These are phyloP conservation scores for Sphenostylis stenocarpa DNA, from an alignment of 306 rosid species.

Conservation along the genomic window DNA sequence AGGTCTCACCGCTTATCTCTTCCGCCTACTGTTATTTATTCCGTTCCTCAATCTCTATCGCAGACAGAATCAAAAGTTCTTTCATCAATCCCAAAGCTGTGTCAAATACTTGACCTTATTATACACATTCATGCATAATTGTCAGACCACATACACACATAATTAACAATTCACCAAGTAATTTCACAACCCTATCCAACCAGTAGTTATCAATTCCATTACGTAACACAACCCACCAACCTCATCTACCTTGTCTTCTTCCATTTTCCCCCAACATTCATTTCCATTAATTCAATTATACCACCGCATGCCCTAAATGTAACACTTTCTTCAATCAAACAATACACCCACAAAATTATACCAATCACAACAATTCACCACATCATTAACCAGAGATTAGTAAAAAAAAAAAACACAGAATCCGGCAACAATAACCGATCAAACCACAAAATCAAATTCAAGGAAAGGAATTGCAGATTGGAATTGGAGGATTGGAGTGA, in stretches of 20 bases:
- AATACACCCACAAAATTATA: background rate
- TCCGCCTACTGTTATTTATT: conserved; percentile 22
- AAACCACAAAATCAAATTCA: too few relatives aligned
- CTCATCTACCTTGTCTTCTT: conserved; percentile 34
- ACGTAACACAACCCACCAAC: conserved; percentile 44
- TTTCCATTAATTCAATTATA: background rate
- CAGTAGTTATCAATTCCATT: conserved; percentile 28
- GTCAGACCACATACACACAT: background rate
- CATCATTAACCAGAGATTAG: too few relatives aligned
- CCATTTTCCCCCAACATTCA: background rate
- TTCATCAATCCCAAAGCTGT: conserved; percentile 36
- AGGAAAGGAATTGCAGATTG: background rate
- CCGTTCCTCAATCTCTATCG: background rate
- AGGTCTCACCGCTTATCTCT: background rate
- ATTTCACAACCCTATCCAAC: conserved; percentile 18
- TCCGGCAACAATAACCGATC: too few relatives aligned
- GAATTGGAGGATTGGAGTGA: background rate
- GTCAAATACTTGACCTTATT: conserved; percentile 10
- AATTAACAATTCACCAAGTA: background rate
- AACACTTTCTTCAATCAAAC: background rate
- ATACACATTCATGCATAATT: conserved; percentile 30
- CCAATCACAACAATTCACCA: background rate
- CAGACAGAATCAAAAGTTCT: conserved; percentile 5
- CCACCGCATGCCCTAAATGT: background rate
- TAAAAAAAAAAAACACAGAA: too few relatives aligned